phyloP scores from a whole-genome alignment of 768 basidiomycete species.

The Hortiboletus flavorubellus region DNA sequence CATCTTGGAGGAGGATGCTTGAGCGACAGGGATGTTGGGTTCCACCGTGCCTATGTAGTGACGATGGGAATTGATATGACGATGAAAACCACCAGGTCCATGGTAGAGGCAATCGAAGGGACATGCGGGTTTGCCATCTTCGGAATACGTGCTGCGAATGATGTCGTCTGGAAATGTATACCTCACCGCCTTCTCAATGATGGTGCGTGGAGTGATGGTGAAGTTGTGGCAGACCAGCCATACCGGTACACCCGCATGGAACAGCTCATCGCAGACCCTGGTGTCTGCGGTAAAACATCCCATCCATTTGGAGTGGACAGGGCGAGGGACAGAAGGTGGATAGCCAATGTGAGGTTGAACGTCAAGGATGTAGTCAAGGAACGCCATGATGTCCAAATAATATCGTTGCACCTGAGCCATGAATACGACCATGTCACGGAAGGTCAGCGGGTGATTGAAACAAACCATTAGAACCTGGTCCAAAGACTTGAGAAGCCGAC shows the following conservation, averaged over 20 bases:
- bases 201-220: not conserved
- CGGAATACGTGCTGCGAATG: not conserved
- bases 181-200: not conserved
- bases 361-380: not conserved
- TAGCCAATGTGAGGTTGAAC: not conserved
- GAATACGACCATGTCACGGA: not conserved
- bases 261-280: not conserved
- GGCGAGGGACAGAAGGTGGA: not conserved
- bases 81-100: not conserved
- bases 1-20: not conserved
- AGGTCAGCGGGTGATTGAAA: too few species aligned
- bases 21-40: too few species aligned
- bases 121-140: not conserved
- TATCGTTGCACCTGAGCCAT: conserved; percentile 1
- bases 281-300: conserved; percentile 6
- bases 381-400: not conserved
- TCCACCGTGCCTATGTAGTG: not conserved
- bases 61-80: not conserved
- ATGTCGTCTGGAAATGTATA: conserved; percentile 1
- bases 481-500: too few species aligned
- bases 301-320: conserved; percentile 3
- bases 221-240: not conserved
- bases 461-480: too few species aligned
- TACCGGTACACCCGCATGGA: conserved; percentile 5
- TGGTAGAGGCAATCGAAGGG: not conserved